Evolutionary conservation across 768 basidiomycete species (phyloP).

Genomic region (Saitozyma sp.): DNA sequence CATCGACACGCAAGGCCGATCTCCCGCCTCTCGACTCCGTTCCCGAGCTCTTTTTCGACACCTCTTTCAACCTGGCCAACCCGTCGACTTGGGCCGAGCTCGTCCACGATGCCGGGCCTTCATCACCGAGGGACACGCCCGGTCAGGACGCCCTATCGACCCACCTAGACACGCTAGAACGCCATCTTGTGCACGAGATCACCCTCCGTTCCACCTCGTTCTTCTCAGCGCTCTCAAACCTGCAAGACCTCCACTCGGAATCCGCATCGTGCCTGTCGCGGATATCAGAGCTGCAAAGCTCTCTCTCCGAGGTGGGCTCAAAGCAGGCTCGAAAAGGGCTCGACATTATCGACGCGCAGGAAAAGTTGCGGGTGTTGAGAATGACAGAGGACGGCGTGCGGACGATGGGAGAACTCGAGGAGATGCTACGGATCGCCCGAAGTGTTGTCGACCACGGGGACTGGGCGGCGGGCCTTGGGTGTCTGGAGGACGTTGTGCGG

Average conservation of each 20-base stretch:
- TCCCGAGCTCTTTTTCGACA: constrained; percentile 76
- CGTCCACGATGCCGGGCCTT: constrained; percentile 19
- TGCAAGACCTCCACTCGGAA: constrained; percentile 87
- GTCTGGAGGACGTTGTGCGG: constrained; percentile 45
- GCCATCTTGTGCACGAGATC: constrained; percentile 91
- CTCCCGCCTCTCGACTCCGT: constrained; percentile 74
- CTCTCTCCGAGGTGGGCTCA: constrained; percentile 74
- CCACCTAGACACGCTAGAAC: constrained; percentile 88
- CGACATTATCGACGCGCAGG: constrained; percentile 64
- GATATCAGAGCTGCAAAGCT: constrained; percentile 68
- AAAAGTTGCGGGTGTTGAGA: constrained; percentile 60
- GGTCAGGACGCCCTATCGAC: constrained; percentile 77
- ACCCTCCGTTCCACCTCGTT: constrained; percentile 86
- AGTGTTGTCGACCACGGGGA: constrained; percentile 78
- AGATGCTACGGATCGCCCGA: constrained; percentile 71
- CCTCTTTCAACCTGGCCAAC: constrained; percentile 76
- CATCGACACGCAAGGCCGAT: constrained; percentile 46
- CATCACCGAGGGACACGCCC: constrained; percentile 14
- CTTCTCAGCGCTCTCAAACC: constrained; percentile 91
- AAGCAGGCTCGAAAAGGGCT: constrained; percentile 77
- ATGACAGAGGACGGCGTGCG: constrained; percentile 62
- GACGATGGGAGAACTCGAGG: constrained; percentile 62
- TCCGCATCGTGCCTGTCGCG: constrained; percentile 77
- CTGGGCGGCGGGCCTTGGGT: constrained; percentile 77
- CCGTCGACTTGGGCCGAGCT: constrained; percentile 71